Percentiles rank a stretch among this genome's conserved stretches.
phyloP scores from a whole-genome alignment of 352 stramenopile species.

The Phytophthora multivora region DNA sequence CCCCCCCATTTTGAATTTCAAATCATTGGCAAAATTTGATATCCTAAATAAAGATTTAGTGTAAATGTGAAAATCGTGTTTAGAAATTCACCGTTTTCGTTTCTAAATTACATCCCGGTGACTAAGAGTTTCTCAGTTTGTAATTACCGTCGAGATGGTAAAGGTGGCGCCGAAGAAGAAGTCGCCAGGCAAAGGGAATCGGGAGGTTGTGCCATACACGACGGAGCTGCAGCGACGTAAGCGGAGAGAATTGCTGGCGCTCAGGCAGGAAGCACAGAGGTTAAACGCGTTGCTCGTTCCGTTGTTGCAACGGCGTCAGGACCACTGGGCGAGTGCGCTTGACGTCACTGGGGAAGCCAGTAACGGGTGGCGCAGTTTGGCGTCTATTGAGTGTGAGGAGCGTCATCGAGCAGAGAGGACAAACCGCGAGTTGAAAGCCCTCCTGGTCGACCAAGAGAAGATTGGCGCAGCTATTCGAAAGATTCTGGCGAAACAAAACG shows the following conservation, averaged over 20 bases:
- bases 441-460: slow-evolving; percentile 17
- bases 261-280: slow-evolving; percentile 6
- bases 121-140: too few relatives aligned
- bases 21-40: too few relatives aligned
- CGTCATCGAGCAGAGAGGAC: slow-evolving; percentile 18
- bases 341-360: neutral
- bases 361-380: slow-evolving; percentile 8
- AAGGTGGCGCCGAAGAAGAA: neutral
- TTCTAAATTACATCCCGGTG: too few relatives aligned
- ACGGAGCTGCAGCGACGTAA: slow-evolving; percentile 18
- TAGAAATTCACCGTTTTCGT: too few relatives aligned
- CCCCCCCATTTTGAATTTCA: too few relatives aligned
- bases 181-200: neutral
- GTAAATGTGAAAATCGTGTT: too few relatives aligned
- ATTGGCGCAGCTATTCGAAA: slow-evolving; percentile 2
- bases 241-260: slow-evolving; percentile 1
- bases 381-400: slow-evolving; percentile 7
- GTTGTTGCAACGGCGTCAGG: slow-evolving; percentile 6
- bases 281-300: slow-evolving; percentile 3
- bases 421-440: slow-evolving; percentile 25
- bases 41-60: too few relatives aligned
- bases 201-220: slow-evolving; percentile 9
- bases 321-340: neutral
- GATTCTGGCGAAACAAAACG: slow-evolving; percentile 4
- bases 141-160: neutral